These are phyloP conservation scores for Trichosporon coremiiforme DNA, from an alignment of 1,284 basidiomycete species.

Conservation along the genomic window DNA sequence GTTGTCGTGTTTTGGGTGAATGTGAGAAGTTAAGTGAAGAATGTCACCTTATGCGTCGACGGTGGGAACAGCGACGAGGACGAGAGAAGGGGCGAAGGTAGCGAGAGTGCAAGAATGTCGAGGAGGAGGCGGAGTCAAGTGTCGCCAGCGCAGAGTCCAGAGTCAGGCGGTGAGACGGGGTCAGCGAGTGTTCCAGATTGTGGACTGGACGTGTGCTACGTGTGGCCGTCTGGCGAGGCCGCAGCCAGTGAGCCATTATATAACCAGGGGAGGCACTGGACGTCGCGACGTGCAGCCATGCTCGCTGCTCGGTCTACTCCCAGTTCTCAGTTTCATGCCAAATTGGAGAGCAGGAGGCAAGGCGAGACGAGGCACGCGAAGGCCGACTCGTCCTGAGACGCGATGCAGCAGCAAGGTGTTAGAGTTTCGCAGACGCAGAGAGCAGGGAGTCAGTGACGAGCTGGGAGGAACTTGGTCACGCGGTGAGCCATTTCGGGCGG, in stretches of 20 bases:
- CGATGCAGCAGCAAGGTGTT: not conserved
- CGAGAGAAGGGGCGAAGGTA: not conserved
- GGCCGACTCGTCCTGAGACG: not conserved
- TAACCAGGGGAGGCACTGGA: conserved; percentile 1
- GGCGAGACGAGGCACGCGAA: not conserved
- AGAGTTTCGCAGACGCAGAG: not conserved
- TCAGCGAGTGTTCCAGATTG: not conserved
- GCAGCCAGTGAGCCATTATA: conserved; percentile 6
- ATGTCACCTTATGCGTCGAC: not conserved
- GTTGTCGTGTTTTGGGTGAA: not conserved
- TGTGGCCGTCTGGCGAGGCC: not conserved
- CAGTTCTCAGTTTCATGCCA: not conserved
- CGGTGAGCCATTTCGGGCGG: not conserved
- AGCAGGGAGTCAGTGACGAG: not conserved
- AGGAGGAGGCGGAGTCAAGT: no score
- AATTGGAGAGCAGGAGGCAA: not conserved
- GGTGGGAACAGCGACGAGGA: no score
- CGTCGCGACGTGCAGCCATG: not conserved
- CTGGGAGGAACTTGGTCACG: not conserved
- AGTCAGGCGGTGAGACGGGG: not conserved
- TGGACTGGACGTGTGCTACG: not conserved
- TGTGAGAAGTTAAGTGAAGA: not conserved
- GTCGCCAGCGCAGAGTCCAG: not conserved
- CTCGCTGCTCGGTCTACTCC: not conserved
- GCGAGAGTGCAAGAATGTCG: not conserved